Base-by-base conservation (phyloP, 495 filamentous ascomycete species). In the Parathielavia appendiculata region DNA sequence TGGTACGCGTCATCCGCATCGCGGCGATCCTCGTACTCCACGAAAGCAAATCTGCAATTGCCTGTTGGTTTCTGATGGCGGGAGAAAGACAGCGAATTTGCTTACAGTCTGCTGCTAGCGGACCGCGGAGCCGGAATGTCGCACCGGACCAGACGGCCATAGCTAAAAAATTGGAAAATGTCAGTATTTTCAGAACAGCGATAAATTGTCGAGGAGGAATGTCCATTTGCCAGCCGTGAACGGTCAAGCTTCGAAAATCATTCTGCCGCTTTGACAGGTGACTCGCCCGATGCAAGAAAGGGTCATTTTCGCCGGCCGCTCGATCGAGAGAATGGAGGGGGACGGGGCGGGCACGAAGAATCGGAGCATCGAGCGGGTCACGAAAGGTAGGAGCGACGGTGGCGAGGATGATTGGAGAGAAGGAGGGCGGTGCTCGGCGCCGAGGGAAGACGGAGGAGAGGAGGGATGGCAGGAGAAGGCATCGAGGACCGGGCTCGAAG, bases 1-100 rank as follows among this genome's bases (percentile, higher is more conserved):
- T 97, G 91, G 70, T 99, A 99, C 35, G 93, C 93, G 81, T 99
- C 93, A 76, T 99, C 93, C 46, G 93, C 91, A 81, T 99, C 93
- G 66, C 93, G 95, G 65, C 93, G 91, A 73, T 91, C 95, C 78
- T 99, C 93, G 73, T 99, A 99, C 75, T 99, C 93, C 52, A 99
- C 93, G 76, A 99, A 99, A 17, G 93, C 93, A 72, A 99, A 99
- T 58, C 93, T 98, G 64, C 6, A 59, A 8, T 43, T 5, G 38
- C 11, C 6, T 13, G 47, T 34, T 40, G 53, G 23, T 36, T n/a
- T 36, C 22, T 10, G 20, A 3, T 26, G 0, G 0, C 1, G 6
- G 3, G 32, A 51, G 20, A 56, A 60, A n/a, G 4, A 36, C 7
- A 11, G 14, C 2, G 11, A 23, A 16, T 30, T 30, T 61, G 89